Base-by-base conservation (phyloP, 129 eudicot species). In the Chrysanthemum seticuspe region DNA sequence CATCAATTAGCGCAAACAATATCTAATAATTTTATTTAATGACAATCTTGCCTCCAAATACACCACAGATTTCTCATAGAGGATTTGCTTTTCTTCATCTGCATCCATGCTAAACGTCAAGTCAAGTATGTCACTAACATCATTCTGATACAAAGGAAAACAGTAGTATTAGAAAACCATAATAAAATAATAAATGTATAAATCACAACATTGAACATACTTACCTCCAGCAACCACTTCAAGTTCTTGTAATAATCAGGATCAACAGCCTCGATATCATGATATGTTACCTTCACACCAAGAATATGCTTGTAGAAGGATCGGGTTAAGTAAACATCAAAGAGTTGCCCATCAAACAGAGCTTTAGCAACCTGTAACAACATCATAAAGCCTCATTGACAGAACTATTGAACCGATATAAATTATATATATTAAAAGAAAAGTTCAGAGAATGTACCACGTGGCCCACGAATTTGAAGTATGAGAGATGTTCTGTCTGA, bases 31-130 rank as follows among this genome's bases (percentile, higher is more conserved):
- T 27, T 27, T 2, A 27, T 27, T 27, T 27, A 27, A 27, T 27
- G 29, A 27, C 29, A 27, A 27, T 27, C 3, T 27, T 10, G 29
- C 36, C 16, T 27, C 34, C 52, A 27, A 9, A 36, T 19, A 52
- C 15, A 34, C 98, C 99, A 90, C 96, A 47, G 97, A 86, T 78
- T 94, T 94, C 85, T 90, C 99, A 53, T 94, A 94, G 31, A 94
- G 97, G 67, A 94, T 94, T 72, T 84, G 97, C 40, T 90, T 94
- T 81, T 94, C 98, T 84, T 94, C 99, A 85, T 94, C 99, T 0
- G 99, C 96, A 23, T 94, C 99, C 99, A 94, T 94, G 88, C 99
- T 94, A 82, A 94, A 94, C 51, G 99, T 94, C 69, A 94, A 83
- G 82, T 88, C 99, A 55, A 88, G 97, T 65, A 94, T 90, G 74